Evolutionary conservation across 2,329 filamentous ascomycete genomes (phyloP).

Genomic region (Davidsoniella virescens): DNA sequence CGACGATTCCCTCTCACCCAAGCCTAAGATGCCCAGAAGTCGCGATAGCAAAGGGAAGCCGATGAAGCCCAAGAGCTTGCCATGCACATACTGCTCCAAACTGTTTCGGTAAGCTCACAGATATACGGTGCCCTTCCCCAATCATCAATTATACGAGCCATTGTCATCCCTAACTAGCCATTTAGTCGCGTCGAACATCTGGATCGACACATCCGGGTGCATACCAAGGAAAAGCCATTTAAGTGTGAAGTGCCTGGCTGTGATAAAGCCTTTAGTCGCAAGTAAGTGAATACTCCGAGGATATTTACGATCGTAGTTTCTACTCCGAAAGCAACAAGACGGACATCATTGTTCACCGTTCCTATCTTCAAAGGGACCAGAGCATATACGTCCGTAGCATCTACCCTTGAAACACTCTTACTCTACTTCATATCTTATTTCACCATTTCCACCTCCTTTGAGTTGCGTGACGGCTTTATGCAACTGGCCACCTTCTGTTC

Average conservation of each 20-base stretch:
- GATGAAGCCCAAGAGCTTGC: conserved; percentile 44
- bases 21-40: not conserved
- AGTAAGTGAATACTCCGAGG: conserved; percentile 26
- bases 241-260: conserved; percentile 42
- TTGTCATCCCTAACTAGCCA: conserved; percentile 15
- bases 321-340: conserved; percentile 8
- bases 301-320: not conserved
- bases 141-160: not conserved
- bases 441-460: not conserved
- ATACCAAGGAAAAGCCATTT: conserved; percentile 51
- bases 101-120: conserved; percentile 38
- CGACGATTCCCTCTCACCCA: not conserved
- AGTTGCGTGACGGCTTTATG: too few relatives aligned
- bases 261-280: conserved; percentile 45
- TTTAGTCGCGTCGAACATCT: conserved; percentile 47
- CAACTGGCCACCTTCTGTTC: not conserved
- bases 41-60: conserved; percentile 31
- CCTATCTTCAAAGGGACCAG: not conserved
- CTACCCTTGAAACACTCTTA: too few relatives aligned
- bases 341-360: not conserved
- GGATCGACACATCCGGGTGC: conserved; percentile 45
- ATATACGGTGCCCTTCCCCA: conserved; percentile 9
- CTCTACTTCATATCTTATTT: not conserved
- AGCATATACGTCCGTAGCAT: not conserved
- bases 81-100: conserved; percentile 48